Percentiles rank a stretch among this genome's conserved stretches.
Evolutionary conservation across 2,329 filamentous ascomycete genomes (phyloP).

Genomic region (Monosporascus sp.): DNA sequence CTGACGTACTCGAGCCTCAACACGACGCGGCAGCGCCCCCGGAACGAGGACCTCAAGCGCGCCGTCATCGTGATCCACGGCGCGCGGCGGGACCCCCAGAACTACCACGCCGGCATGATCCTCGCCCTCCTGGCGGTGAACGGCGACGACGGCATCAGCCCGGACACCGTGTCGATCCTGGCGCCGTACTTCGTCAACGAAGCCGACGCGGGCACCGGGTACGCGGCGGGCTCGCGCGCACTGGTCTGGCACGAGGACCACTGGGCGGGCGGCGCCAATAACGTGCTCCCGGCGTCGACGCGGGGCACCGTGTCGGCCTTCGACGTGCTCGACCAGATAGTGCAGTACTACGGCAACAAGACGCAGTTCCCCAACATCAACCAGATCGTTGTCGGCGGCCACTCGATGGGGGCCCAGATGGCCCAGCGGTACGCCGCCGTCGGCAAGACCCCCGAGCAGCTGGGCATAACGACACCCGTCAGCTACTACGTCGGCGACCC

Average conservation of each 20-base stretch:
- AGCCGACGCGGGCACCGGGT: constrained; percentile 4
- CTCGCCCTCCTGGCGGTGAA: neutral
- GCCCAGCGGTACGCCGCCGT: constrained; percentile 9
- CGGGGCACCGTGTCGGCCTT: constrained; percentile 2
- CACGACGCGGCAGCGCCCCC: neutral
- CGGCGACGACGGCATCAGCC: neutral
- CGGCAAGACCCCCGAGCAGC: constrained; percentile 1
- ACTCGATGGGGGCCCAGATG: constrained; percentile 8
- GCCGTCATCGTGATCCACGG: constrained; percentile 2
- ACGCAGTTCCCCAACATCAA: constrained; percentile 7
- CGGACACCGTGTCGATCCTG: constrained; percentile 1
- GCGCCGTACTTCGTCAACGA: constrained; percentile 8
- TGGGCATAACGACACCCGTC: constrained; percentile 2
- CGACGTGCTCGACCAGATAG: constrained; percentile 7
- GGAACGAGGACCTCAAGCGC: neutral
- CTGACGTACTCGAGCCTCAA: constrained; percentile 2
- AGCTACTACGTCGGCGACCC: constrained; percentile 10
- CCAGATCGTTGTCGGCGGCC: constrained; percentile 7
- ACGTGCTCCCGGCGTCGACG: constrained; percentile 2
- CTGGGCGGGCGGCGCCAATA: constrained; percentile 7
- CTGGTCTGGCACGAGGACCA: constrained; percentile 5
- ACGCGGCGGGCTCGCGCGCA: constrained; percentile 2
- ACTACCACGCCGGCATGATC: constrained; percentile 3
- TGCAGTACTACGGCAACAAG: constrained; percentile 6
- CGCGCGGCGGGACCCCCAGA: neutral